These are phyloP conservation scores for Hypoxylon sp. DNA, from an alignment of 2,329 filamentous ascomycete species.

Conservation along the genomic window DNA sequence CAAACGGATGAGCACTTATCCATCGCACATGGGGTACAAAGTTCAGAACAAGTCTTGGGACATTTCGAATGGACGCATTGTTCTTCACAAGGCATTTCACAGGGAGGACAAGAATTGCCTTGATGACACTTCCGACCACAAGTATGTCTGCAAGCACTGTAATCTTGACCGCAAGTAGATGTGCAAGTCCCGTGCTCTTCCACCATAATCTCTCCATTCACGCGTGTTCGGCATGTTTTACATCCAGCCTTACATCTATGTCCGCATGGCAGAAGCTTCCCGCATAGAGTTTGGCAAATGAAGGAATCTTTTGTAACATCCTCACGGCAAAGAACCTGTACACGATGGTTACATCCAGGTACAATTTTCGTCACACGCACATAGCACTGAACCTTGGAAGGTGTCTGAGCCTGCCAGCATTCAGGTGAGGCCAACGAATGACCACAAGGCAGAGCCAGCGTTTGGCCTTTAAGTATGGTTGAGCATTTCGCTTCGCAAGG, in stretches of 20 bases:
- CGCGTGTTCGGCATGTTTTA: constrained; percentile 60
- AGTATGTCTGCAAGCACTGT: constrained; percentile 68
- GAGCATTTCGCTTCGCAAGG: constrained; percentile 58
- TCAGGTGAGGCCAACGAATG: constrained; percentile 54
- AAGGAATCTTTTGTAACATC: constrained; percentile 61
- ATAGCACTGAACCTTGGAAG: constrained; percentile 63
- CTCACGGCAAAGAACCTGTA: constrained; percentile 64
- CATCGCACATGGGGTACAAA: constrained; percentile 71
- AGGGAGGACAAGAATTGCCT: constrained; percentile 62
- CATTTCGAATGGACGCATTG: constrained; percentile 71
- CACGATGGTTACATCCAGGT: constrained; percentile 68
- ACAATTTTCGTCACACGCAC: constrained; percentile 62
- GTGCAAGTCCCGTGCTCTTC: constrained; percentile 59
- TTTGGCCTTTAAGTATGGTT: constrained; percentile 51
- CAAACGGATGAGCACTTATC: constrained; percentile 20
- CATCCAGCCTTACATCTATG: constrained; percentile 69
- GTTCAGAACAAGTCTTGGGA: constrained; percentile 66
- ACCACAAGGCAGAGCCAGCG: constrained; percentile 58
- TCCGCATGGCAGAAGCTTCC: constrained; percentile 65
- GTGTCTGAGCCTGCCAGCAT: constrained; percentile 62
- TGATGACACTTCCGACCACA: constrained; percentile 69
- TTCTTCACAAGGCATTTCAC: constrained; percentile 66
- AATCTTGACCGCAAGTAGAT: constrained; percentile 56
- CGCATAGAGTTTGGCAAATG: constrained; percentile 66
- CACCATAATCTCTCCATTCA: constrained; percentile 48